phyloP scores from a whole-genome alignment of 2,329 filamentous ascomycete species.

The Fusarium sp. region DNA sequence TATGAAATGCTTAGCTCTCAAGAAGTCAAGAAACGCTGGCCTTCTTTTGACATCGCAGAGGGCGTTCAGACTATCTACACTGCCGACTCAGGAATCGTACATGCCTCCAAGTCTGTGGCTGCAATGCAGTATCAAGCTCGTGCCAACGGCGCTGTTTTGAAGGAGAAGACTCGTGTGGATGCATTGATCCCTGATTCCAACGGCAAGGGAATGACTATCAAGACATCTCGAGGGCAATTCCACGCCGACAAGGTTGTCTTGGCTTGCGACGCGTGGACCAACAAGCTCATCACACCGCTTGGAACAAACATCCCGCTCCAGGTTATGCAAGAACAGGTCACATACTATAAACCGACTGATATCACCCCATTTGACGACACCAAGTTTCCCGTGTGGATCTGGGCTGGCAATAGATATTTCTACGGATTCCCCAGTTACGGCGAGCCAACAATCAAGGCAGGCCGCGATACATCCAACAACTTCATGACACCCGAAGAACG shows the following conservation, averaged over 20 bases:
- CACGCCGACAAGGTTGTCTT: conserved; percentile 22
- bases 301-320: conserved; percentile 16
- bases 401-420: conserved; percentile 8
- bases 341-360: conserved; percentile 28
- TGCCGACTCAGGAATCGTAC: conserved; percentile 33
- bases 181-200: not conserved
- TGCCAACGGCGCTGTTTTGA: conserved; percentile 5
- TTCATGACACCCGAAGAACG: conserved; percentile 23
- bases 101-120: conserved; percentile 23
- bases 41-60: conserved; percentile 23
- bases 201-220: conserved; percentile 4
- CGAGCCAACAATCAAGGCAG: conserved; percentile 30
- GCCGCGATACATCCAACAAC: conserved; percentile 24
- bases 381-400: conserved; percentile 32
- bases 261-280: conserved; percentile 26
- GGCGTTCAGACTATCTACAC: conserved; percentile 34
- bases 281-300: conserved; percentile 23
- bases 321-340: conserved; percentile 37
- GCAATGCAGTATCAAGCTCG: conserved; percentile 28
- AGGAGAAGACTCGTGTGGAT: conserved; percentile 16
- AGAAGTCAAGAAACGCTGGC: conserved; percentile 31
- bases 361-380: not conserved
- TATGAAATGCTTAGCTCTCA: conserved; percentile 31
- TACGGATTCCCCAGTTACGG: conserved; percentile 29
- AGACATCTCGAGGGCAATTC: conserved; percentile 12